phyloP scores from a whole-genome alignment of 1,284 basidiomycete genomes.

The Malassezia cuniculi region DNA sequence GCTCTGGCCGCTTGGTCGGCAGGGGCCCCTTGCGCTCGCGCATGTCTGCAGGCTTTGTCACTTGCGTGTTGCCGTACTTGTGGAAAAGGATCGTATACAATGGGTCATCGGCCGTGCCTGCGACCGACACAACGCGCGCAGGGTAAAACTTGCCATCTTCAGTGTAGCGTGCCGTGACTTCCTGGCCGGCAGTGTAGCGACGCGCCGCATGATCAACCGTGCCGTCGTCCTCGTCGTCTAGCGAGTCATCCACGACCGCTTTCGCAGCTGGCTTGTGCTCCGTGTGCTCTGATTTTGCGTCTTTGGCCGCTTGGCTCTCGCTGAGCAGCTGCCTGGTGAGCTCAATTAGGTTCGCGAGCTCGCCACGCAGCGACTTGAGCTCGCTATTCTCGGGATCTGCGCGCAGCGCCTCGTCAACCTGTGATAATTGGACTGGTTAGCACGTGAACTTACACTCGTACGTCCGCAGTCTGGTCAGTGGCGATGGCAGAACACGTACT shows the following conservation, averaged over 20 bases:
- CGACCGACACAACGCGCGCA: constrained; percentile 51
- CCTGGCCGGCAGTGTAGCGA: too few relatives aligned
- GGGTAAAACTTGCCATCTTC: constrained; percentile 30
- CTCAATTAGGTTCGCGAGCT: constrained; percentile 76
- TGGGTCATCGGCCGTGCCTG: constrained; percentile 69
- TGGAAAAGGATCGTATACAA: constrained; percentile 89
- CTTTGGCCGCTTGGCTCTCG: not conserved
- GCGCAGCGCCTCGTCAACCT: constrained; percentile 73
- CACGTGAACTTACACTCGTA: constrained; percentile 11
- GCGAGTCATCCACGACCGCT: too few relatives aligned
- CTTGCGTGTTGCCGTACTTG: constrained; percentile 86
- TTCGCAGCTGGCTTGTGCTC: not conserved
- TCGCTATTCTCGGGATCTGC: constrained; percentile 71
- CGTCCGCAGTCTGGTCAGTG: constrained; percentile 10
- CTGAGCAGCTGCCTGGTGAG: constrained; percentile 52
- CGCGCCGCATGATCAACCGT: too few relatives aligned
- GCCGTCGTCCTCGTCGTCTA: too few relatives aligned
- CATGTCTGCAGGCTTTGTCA: constrained; percentile 61
- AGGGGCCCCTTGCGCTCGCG: constrained; percentile 50
- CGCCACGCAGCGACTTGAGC: constrained; percentile 56
- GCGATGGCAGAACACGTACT: constrained; percentile 5
- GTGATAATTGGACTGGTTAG: constrained; percentile 53
- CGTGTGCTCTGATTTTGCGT: not conserved
- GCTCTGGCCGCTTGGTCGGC: too few relatives aligned
- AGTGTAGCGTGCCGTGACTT: too few relatives aligned